Conservation (phyloP, 208 protist genomes). For the Acanthamoeba quina region DNA sequence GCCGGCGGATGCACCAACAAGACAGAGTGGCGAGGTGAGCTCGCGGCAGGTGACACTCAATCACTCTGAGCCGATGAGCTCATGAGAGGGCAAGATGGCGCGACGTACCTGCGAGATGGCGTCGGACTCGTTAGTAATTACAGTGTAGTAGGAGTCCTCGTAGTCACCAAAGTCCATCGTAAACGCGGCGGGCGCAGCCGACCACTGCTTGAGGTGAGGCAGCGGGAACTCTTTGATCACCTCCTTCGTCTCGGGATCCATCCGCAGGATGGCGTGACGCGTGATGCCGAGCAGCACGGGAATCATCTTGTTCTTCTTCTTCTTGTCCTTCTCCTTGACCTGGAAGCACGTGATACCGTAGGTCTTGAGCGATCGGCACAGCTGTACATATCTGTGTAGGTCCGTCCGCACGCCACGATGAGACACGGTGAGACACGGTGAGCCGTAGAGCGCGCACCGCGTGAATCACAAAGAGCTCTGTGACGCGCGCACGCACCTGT, state of each 20-base stretch:
- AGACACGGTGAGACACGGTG: not conserved
- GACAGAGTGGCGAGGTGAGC: not conserved
- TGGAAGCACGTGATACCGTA: slow-evolving; percentile 90
- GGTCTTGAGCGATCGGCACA: slow-evolving; percentile 89
- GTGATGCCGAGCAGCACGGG: slow-evolving; percentile 86
- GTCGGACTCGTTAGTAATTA: slow-evolving; percentile 84
- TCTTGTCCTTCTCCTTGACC: slow-evolving; percentile 81
- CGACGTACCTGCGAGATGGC: slow-evolving; percentile 79
- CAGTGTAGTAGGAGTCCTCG: slow-evolving; percentile 81
- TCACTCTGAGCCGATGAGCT: too few species aligned
- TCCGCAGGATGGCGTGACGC: slow-evolving; percentile 85
- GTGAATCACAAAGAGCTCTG: slow-evolving; percentile 63
- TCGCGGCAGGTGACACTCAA: too few species aligned
- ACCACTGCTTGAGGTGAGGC: slow-evolving; percentile 87
- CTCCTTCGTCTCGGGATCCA: slow-evolving; percentile 87
- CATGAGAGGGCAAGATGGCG: too few species aligned
- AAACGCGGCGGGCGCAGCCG: slow-evolving; percentile 82
- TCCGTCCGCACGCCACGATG: not conserved
- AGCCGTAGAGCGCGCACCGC: not conserved
- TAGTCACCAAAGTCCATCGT: slow-evolving; percentile 92
- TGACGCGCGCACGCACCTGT: slow-evolving; percentile 85
- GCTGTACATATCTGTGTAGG: slow-evolving; percentile 86
- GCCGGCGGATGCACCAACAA: not conserved
- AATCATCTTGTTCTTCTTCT: slow-evolving; percentile 83
- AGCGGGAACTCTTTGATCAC: slow-evolving; percentile 84